Conservation (phyloP, 495 filamentous ascomycete genomes). For the Pseudoneurospora amorphoporcata region DNA sequence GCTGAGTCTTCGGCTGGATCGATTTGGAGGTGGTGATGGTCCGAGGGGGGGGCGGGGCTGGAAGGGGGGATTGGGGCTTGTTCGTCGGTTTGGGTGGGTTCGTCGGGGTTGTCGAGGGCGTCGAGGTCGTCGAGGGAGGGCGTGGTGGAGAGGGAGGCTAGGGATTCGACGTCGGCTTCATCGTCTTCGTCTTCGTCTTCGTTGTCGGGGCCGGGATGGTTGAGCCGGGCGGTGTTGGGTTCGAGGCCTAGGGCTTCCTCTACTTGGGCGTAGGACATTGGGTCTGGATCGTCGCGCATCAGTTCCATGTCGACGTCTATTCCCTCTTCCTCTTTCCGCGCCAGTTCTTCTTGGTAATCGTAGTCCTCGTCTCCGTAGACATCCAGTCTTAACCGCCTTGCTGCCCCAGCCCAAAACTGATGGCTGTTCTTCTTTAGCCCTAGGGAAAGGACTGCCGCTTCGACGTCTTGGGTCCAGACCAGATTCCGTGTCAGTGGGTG, state of each 20-base stretch:
- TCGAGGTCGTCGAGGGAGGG: not conserved
- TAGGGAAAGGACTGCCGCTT: constrained; percentile 50
- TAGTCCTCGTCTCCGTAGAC: constrained; percentile 36
- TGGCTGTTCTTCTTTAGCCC: constrained; percentile 32
- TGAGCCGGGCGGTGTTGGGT: not conserved
- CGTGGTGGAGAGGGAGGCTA: not conserved
- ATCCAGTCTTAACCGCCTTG: constrained; percentile 48
- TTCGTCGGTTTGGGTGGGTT: not conserved
- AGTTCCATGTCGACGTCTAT: constrained; percentile 16
- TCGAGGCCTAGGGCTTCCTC: constrained; percentile 28
- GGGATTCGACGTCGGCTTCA: not conserved
- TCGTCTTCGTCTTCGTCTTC: constrained; percentile 14
- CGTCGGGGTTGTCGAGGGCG: not conserved
- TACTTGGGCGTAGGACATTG: constrained; percentile 44
- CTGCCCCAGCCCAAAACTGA: constrained; percentile 49
- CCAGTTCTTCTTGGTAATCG: constrained; percentile 12
- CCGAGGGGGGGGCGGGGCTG: constrained; percentile 9
- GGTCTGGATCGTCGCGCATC: constrained; percentile 7
- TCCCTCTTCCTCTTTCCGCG: not conserved
- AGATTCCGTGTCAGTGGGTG: constrained; percentile 19
- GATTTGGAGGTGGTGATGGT: constrained; percentile 8
- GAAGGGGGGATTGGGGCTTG: not conserved
- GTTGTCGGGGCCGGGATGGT: not conserved
- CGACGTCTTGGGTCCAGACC: constrained; percentile 52
- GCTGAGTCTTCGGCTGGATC: constrained; percentile 15